phyloP scores from a whole-genome alignment of 2,329 filamentous ascomycete genomes.

The Fusarium lateritium region DNA sequence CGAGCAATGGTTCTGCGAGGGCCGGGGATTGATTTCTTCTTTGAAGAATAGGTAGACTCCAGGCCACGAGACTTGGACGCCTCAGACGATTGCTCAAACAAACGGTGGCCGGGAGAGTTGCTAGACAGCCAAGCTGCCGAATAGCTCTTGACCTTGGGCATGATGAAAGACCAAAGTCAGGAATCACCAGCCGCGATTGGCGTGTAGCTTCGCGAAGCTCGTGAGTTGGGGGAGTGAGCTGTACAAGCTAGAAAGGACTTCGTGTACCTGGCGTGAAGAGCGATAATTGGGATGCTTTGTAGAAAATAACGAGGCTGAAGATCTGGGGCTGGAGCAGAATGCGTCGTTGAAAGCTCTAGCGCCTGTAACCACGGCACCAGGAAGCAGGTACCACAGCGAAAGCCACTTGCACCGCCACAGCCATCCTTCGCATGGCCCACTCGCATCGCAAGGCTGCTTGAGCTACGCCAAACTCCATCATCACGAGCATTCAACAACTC shows the following conservation, averaged over 20 bases:
- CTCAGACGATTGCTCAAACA: conserved; percentile 74
- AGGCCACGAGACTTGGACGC: conserved; percentile 57
- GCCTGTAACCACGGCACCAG: conserved; percentile 32
- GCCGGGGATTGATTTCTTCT: conserved; percentile 62
- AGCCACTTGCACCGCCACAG: conserved; percentile 37
- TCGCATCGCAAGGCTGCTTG: conserved; percentile 26
- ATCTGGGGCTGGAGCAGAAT: conserved; percentile 36
- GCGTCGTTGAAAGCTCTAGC: conserved; percentile 24
- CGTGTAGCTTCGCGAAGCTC: conserved; percentile 35
- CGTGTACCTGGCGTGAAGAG: conserved; percentile 1
- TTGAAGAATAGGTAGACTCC: conserved; percentile 58
- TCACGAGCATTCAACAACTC: conserved; percentile 12
- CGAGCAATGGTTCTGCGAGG: conserved; percentile 80
- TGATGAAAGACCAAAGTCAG: conserved; percentile 56
- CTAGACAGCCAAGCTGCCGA: conserved; percentile 89
- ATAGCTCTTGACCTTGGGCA: conserved; percentile 90
- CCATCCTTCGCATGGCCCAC: conserved; percentile 13
- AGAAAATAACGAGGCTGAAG: conserved; percentile 44
- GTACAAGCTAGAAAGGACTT: not conserved
- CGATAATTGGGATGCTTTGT: conserved; percentile 28
- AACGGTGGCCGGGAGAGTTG: conserved; percentile 80
- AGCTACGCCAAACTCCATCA: conserved; percentile 35
- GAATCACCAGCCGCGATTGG: conserved; percentile 7
- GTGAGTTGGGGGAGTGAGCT: not conserved
- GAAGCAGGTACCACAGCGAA: conserved; percentile 11